Conservation (phyloP, 1,139 yeast species). For the Wickerhamiella infanticola region DNA sequence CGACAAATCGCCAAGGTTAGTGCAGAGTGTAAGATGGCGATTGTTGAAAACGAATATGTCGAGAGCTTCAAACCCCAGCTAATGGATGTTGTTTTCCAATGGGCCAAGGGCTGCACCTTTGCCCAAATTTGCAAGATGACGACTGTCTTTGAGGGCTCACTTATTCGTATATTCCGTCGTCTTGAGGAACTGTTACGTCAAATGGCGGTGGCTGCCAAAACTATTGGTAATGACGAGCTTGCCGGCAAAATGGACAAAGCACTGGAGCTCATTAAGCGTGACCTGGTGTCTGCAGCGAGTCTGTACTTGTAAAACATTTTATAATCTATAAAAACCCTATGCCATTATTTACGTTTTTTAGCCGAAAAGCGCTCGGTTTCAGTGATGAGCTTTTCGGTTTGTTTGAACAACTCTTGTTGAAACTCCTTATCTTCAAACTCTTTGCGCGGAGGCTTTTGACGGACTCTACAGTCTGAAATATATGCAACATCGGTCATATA, state of each 20-base stretch:
- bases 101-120: conserved; percentile 94
- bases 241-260: conserved; percentile 84
- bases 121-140: conserved; percentile 98
- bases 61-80: conserved; percentile 82
- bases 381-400: conserved; percentile 42
- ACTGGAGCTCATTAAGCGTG: conserved; percentile 76
- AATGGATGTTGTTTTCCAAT: conserved; percentile 91
- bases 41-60: conserved; percentile 81
- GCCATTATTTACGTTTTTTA: neutral
- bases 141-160: conserved; percentile 92
- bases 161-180: conserved; percentile 86
- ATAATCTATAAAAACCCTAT: neutral
- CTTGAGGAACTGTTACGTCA: conserved; percentile 87
- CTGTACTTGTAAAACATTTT: conserved; percentile 39
- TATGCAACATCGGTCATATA: conserved; percentile 48
- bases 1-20: conserved; percentile 74
- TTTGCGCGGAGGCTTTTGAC: conserved; percentile 37
- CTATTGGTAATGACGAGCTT: conserved; percentile 77
- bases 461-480: conserved; percentile 54
- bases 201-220: conserved; percentile 76
- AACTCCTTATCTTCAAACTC: conserved; percentile 50
- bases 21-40: conserved; percentile 75
- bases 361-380: conserved; percentile 52
- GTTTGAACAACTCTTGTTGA: conserved; percentile 46
- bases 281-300: conserved; percentile 91